Evolutionary conservation across 108 stramenopile species (phyloP).

Genomic region (Nitzschia sp.): DNA sequence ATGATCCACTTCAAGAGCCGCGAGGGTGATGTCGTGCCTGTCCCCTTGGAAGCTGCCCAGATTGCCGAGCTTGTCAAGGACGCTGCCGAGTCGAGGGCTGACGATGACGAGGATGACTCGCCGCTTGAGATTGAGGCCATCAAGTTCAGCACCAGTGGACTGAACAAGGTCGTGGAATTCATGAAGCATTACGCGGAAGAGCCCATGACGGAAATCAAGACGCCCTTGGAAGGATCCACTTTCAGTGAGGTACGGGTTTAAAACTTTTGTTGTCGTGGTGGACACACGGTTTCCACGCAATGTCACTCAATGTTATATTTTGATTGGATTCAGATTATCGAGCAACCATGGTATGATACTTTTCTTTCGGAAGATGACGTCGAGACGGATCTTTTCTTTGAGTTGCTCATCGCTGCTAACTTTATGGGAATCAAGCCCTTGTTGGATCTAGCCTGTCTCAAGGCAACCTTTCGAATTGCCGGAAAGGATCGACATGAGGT

Average conservation of each 20-base stretch:
- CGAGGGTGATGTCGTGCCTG: conserved; percentile 23
- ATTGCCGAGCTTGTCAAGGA: conserved; percentile 33
- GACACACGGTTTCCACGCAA: no score
- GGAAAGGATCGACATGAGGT: conserved; percentile 72
- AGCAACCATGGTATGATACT: conserved; percentile 70
- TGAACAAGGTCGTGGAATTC: conserved; percentile 74
- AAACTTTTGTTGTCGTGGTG: neutral
- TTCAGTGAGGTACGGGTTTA: conserved; percentile 56
- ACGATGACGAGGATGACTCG: conserved; percentile 27
- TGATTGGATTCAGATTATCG: conserved; percentile 41
- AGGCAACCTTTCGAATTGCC: conserved; percentile 68
- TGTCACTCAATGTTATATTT: neutral
- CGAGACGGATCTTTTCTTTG: conserved; percentile 67
- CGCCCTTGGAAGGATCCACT: conserved; percentile 62
- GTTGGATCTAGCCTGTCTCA: conserved; percentile 71
- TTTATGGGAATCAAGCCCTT: conserved; percentile 82
- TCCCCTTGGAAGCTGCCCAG: conserved; percentile 25
- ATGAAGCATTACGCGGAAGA: conserved; percentile 68
- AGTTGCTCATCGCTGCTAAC: conserved; percentile 77
- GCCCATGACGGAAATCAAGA: conserved; percentile 66
- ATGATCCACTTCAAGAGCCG: conserved; percentile 15
- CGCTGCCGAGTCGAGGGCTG: conserved; percentile 2
- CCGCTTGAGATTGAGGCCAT: conserved; percentile 45
- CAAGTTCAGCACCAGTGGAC: conserved; percentile 48
- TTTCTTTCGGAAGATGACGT: conserved; percentile 53